These are phyloP conservation scores for Artemisia tridentata DNA, from an alignment of 129 eudicot genomes.

Conservation along the genomic window DNA sequence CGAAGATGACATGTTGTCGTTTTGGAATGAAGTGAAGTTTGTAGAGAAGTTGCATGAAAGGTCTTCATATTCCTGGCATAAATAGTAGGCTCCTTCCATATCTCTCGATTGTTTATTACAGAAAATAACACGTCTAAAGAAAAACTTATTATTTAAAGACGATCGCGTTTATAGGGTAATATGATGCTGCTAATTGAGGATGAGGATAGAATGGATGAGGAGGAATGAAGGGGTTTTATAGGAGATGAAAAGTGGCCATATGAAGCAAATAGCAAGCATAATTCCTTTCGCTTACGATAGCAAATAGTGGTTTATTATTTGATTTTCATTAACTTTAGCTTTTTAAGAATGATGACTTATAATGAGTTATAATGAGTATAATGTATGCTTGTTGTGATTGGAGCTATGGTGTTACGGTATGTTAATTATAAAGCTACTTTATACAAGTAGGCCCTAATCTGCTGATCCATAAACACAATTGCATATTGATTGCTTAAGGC, in stretches of 20 bases:
- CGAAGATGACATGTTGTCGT: conserved; percentile 35
- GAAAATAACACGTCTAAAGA: not conserved
- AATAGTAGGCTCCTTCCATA: conserved; percentile 43
- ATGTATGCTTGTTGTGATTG: conserved; percentile 53
- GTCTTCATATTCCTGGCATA: conserved; percentile 42
- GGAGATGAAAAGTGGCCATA: conserved; percentile 42
- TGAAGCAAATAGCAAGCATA: conserved; percentile 20
- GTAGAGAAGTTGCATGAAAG: conserved; percentile 37
- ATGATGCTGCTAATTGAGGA: conserved; percentile 22
- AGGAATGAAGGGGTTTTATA: conserved; percentile 56
- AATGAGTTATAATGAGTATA: conserved; percentile 41
- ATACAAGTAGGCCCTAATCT: conserved; percentile 29
- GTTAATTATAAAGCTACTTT: conserved; percentile 24
- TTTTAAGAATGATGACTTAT: conserved; percentile 33
- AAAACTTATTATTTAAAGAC: conserved; percentile 15
- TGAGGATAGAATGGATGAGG: conserved; percentile 40
- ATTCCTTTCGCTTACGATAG: conserved; percentile 47
- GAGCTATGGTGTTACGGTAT: conserved; percentile 25
- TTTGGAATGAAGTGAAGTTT: conserved; percentile 41
- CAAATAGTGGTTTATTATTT: conserved; percentile 27
- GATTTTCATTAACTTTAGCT: conserved; percentile 19
- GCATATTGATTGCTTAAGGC: not conserved
- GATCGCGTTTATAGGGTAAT: conserved; percentile 24
- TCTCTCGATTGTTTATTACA: conserved; percentile 11
- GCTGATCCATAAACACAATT: conserved; percentile 14